These are phyloP conservation scores for Lyophyllum decastes DNA, from an alignment of 768 basidiomycete genomes.

Conservation along the genomic window DNA sequence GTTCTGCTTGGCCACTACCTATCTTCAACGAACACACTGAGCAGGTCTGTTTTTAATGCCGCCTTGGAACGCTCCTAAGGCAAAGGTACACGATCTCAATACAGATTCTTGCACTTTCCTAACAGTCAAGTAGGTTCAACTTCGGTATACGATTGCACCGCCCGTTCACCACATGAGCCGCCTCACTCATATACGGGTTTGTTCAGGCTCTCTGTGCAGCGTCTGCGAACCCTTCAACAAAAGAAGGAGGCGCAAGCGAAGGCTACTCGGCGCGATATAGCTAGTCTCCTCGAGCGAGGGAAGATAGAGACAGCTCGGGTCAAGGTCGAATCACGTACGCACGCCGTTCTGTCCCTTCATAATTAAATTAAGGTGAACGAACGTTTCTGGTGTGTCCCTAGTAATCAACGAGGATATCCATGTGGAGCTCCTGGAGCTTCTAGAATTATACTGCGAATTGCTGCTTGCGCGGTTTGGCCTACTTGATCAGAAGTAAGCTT, in stretches of 20 bases:
- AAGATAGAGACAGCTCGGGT: slow-evolving; percentile 85
- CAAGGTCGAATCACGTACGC: slow-evolving; percentile 81
- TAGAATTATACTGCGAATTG: slow-evolving; percentile 96
- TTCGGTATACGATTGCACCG: slow-evolving; percentile 17
- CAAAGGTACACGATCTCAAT: slow-evolving; percentile 13
- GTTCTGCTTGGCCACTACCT: not conserved
- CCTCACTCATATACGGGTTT: slow-evolving; percentile 3
- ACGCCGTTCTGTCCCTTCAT: slow-evolving; percentile 17
- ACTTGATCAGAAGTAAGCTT: slow-evolving; percentile 80
- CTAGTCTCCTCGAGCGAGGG: slow-evolving; percentile 72
- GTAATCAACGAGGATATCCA: slow-evolving; percentile 87
- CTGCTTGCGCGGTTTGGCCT: slow-evolving; percentile 89
- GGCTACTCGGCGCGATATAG: slow-evolving; percentile 75
- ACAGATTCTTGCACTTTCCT: not conserved
- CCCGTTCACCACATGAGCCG: not conserved
- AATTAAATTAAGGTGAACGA: slow-evolving; percentile 2
- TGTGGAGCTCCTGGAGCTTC: slow-evolving; percentile 84
- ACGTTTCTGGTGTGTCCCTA: slow-evolving; percentile 21
- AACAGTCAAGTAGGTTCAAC: slow-evolving; percentile 17
- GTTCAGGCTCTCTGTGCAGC: slow-evolving; percentile 78
- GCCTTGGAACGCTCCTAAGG: slow-evolving; percentile 23
- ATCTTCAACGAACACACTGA: not conserved
- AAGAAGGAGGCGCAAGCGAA: slow-evolving; percentile 88
- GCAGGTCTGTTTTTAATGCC: slow-evolving; percentile 11
- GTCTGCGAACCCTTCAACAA: slow-evolving; percentile 82